Evolutionary conservation across 257 asterid species (phyloP).

Genomic region (Voacanga thouarsii): DNA sequence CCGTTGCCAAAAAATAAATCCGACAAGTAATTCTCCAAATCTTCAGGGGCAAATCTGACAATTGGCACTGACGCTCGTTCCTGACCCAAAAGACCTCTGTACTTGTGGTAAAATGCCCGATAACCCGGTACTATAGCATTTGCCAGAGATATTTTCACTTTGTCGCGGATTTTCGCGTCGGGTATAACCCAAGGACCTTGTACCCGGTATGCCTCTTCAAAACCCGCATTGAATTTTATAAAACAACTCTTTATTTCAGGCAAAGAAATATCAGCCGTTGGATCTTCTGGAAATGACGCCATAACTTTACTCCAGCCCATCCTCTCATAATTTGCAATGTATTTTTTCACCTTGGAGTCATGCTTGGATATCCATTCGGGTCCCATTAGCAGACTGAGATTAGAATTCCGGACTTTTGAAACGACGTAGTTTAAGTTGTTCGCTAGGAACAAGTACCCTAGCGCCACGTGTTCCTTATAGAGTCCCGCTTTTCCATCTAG

Average conservation of each 20-base stretch:
- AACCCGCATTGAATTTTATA: slow-evolving; percentile 36
- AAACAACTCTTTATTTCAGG: slow-evolving; percentile 35
- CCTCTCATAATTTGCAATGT: slow-evolving; percentile 41
- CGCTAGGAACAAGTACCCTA: slow-evolving; percentile 66
- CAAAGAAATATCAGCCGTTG: slow-evolving; percentile 38
- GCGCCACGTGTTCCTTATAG: slow-evolving; percentile 57
- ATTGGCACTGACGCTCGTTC: slow-evolving; percentile 33
- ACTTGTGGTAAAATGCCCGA: slow-evolving; percentile 33
- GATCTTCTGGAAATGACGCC: slow-evolving; percentile 46
- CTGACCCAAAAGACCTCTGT: slow-evolving; percentile 17
- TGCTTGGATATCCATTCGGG: slow-evolving; percentile 58
- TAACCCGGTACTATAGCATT: slow-evolving; percentile 39
- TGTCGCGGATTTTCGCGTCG: slow-evolving; percentile 53
- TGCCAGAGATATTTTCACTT: slow-evolving; percentile 39
- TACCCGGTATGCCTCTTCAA: slow-evolving; percentile 47
- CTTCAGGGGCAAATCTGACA: slow-evolving; percentile 79
- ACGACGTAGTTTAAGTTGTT: slow-evolving; percentile 80
- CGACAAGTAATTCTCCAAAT: slow-evolving; percentile 63
- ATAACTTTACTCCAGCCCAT: slow-evolving; percentile 54
- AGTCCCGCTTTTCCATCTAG: slow-evolving; percentile 69
- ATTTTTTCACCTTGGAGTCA: slow-evolving; percentile 52
- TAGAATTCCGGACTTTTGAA: slow-evolving; percentile 59
- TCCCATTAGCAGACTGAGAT: slow-evolving; percentile 55
- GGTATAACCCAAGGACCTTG: slow-evolving; percentile 71
- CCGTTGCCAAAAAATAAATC: slow-evolving; percentile 43